phyloP scores from a whole-genome alignment of 2,329 filamentous ascomycete genomes.

The Fusarium nanum region DNA sequence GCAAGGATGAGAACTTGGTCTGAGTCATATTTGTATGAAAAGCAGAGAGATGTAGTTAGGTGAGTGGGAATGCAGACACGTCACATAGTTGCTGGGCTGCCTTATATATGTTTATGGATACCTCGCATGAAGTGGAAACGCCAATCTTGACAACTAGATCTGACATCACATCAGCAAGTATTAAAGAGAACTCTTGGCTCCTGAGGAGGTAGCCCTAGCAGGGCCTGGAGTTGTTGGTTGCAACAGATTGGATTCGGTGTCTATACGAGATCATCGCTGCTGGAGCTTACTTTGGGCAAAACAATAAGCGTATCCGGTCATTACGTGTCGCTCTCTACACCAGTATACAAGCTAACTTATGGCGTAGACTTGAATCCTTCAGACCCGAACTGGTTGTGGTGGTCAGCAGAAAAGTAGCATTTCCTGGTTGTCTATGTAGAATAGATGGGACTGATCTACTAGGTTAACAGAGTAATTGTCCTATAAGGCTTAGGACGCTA shows the following conservation, averaged over 20 bases:
- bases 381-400: neutral
- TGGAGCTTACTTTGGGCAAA: neutral
- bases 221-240: neutral
- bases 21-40: slow-evolving; percentile 24
- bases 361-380: neutral
- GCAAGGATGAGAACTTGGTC: slow-evolving; percentile 34
- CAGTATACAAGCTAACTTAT: neutral
- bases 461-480: neutral
- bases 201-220: neutral
- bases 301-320: neutral
- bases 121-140: neutral
- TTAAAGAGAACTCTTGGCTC: neutral
- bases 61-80: neutral
- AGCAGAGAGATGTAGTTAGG: neutral
- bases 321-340: neutral
- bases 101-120: slow-evolving; percentile 15
- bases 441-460: neutral
- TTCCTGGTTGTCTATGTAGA: neutral
- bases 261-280: neutral
- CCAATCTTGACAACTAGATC: neutral
- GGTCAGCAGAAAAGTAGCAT: neutral
- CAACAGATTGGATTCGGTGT: neutral
- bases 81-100: neutral
- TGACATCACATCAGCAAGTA: neutral
- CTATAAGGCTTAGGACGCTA: neutral